Conservation (phyloP, 2,329 filamentous ascomycete species). For the Penicillium sp. region DNA sequence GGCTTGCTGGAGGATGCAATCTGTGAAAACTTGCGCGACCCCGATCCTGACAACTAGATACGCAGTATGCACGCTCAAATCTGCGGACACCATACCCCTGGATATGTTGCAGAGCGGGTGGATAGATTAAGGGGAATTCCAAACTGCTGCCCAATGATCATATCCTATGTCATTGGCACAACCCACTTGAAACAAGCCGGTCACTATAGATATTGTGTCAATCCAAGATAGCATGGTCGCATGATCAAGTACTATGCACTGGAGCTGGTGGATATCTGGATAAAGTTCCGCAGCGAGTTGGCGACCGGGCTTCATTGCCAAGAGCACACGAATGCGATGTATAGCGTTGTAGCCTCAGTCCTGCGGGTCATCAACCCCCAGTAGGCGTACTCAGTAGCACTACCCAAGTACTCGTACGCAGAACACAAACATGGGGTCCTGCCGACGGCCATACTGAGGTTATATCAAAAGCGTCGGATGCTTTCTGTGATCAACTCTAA, state of each 20-base stretch:
- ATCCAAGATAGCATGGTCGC: background rate
- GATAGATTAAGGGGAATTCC: constrained; percentile 1
- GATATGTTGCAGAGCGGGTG: background rate
- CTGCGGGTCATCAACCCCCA: background rate
- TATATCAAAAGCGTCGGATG: background rate
- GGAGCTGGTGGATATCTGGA: background rate
- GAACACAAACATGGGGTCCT: background rate
- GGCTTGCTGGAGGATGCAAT: background rate
- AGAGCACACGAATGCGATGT: background rate
- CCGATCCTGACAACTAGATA: background rate
- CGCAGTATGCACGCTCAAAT: background rate
- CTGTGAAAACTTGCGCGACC: background rate
- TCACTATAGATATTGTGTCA: background rate
- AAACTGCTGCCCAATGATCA: background rate
- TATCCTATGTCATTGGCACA: background rate
- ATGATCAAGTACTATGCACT: background rate
- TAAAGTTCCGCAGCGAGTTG: background rate
- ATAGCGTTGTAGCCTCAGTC: background rate
- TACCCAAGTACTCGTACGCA: too few species aligned
- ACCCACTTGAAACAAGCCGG: background rate
- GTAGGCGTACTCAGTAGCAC: background rate
- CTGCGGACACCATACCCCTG: background rate
- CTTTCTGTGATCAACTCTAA: background rate
- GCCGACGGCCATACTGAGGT: background rate
- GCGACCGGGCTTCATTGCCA: background rate